Base-by-base conservation (phyloP, 768 basidiomycete genomes). In the Pleurotus platypus region DNA sequence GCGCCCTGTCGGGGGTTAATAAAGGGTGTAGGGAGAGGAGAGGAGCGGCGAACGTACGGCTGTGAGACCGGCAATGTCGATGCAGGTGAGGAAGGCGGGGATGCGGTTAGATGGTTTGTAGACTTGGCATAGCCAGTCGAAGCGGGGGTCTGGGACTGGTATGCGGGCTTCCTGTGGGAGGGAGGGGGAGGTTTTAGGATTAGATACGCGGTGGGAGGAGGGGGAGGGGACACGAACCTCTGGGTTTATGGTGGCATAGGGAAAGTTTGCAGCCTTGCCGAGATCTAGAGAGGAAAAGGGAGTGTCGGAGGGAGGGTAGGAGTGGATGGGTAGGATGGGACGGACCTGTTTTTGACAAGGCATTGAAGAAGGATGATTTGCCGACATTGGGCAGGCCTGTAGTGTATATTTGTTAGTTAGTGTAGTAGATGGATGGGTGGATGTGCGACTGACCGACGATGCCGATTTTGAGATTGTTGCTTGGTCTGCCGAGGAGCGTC, bases 331-430 rank as follows among this genome's bases (percentile, higher is more conserved):
- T n/a, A n/a, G n/a, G n/a, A n/a, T n/a, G n/a, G n/a, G n/a, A n/a
- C n/a, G n/a, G n/a, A 92, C 92, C 92, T 60, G 92, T 93, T 65
- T 94, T 84, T 30, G 96, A 95, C 53, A 98, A 83, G 39, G 81
- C 89, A 72, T 99, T 99, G 85, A 99, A 99, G 75, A 98, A 96
- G n/a, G 94, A 97, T 0, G 92, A 94, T 74, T 99, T 98, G 61
- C 97, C 97, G 63, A 98, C 96, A 70, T 99, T 98, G 54, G 96
- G 94, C 40, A 97, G 73, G 69, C 92, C 91, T 94, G 51, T 47
- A 27, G 46, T 46, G 59, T 7, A 24, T 22, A 24, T 24, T 24
- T 65, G 58, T 60, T 86, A 75, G 72, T 2, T 2, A 4, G n/a
- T n/a, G 27, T 27, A 27, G 27, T 27, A 7, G 3, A 27, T 27